These are phyloP conservation scores for Ophioceras dolichostomum DNA, from an alignment of 2,329 filamentous ascomycete genomes.

Conservation along the genomic window DNA sequence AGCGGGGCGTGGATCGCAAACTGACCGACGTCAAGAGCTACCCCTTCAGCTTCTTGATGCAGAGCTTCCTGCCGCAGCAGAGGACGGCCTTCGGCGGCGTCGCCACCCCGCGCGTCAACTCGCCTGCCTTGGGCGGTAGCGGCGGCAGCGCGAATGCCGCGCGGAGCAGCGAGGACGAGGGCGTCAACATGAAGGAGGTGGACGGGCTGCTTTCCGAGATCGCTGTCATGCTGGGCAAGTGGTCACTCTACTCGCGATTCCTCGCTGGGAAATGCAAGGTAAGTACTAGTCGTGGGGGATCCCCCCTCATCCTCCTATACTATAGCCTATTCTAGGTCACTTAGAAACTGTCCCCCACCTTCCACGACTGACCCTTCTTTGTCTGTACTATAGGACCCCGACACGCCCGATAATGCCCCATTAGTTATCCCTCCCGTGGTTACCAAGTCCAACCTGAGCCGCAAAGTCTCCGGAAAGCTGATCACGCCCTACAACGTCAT, in stretches of 20 bases:
- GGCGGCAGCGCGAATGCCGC: slow-evolving; percentile 35
- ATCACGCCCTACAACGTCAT: slow-evolving; percentile 77
- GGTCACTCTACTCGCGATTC: slow-evolving; percentile 87
- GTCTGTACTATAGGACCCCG: slow-evolving; percentile 29
- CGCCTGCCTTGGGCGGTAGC: slow-evolving; percentile 53
- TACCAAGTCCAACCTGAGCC: slow-evolving; percentile 63
- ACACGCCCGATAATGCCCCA: slow-evolving; percentile 37
- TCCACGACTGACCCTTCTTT: too few species aligned
- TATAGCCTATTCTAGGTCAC: too few species aligned
- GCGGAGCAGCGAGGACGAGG: slow-evolving; percentile 81
- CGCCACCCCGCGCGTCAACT: slow-evolving; percentile 62
- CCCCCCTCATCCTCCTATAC: too few species aligned
- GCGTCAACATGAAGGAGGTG: slow-evolving; percentile 93
- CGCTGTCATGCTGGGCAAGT: slow-evolving; percentile 81
- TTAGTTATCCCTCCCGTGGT: slow-evolving; percentile 64
- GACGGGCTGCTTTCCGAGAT: slow-evolving; percentile 81
- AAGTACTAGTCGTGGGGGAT: too few species aligned
- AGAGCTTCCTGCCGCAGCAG: slow-evolving; percentile 74
- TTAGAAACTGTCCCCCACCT: neutral
- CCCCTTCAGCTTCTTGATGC: slow-evolving; percentile 91
- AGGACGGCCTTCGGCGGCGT: slow-evolving; percentile 36
- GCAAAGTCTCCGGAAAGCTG: slow-evolving; percentile 66
- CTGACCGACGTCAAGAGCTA: slow-evolving; percentile 96
- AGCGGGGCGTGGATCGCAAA: slow-evolving; percentile 70
- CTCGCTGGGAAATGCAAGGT: slow-evolving; percentile 77